These are phyloP conservation scores for Chamaecrista fasciculata DNA, from an alignment of 306 rosid genomes.

Conservation along the genomic window DNA sequence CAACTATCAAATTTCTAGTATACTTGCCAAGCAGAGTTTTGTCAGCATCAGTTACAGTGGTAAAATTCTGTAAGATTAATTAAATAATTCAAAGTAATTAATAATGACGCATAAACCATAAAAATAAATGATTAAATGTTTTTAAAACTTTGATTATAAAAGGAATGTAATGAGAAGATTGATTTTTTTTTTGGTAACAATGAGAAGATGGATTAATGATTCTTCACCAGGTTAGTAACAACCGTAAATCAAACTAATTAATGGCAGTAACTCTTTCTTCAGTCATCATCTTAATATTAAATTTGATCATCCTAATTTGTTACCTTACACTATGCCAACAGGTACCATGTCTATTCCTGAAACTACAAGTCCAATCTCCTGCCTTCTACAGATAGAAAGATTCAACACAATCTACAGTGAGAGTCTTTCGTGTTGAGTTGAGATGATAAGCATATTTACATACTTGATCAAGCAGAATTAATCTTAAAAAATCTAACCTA, in stretches of 20 bases:
- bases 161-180: no score
- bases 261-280: no score
- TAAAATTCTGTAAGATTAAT: no score
- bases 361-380: slow-evolving; percentile 7
- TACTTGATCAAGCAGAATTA: slow-evolving; percentile 21
- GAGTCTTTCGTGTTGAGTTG: background rate
- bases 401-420: slow-evolving; percentile 27
- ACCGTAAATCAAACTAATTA: no score
- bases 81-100: no score
- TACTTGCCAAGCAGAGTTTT: slow-evolving; percentile 8
- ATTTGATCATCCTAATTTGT: background rate
- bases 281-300: no score
- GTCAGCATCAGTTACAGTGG: slow-evolving; percentile 15
- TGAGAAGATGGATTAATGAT: no score
- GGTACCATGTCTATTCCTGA: slow-evolving; percentile 10
- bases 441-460: slow-evolving; percentile 14
- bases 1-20: background rate
- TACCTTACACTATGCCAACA: background rate
- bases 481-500: slow-evolving; percentile 27
- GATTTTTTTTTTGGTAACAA: no score
- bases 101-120: no score
- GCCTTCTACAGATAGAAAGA: slow-evolving; percentile 21
- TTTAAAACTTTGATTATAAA: no score
- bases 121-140: no score
- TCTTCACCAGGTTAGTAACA: no score